phyloP scores from a whole-genome alignment of 179 eudicot species.

The Camellia oleifera region DNA sequence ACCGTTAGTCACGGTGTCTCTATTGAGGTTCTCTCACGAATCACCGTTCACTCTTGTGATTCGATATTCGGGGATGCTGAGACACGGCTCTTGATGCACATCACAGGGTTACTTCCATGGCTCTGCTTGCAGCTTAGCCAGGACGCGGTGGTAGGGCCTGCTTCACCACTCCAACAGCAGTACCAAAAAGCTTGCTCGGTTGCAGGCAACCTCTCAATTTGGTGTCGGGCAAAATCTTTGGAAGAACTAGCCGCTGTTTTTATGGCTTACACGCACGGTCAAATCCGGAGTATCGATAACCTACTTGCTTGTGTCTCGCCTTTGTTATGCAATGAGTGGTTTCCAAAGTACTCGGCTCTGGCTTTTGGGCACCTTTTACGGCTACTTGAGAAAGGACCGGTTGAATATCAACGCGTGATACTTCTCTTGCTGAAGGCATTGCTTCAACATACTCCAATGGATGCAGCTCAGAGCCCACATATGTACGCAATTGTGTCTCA shows the following conservation, averaged over 20 bases:
- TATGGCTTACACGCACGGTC: conserved; percentile 75
- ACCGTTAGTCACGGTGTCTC: conserved; percentile 87
- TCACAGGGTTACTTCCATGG: conserved; percentile 95
- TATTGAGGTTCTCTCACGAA: conserved; percentile 88
- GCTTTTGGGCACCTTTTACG: conserved; percentile 88
- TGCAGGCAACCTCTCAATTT: conserved; percentile 73
- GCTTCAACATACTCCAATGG: conserved; percentile 96
- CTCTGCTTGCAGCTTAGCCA: conserved; percentile 85
- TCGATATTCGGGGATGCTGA: conserved; percentile 92
- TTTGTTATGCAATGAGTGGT: conserved; percentile 85
- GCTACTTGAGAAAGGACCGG: conserved; percentile 86
- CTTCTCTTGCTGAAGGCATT: conserved; percentile 87
- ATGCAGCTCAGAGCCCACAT: conserved; percentile 98
- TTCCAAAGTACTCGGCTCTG: conserved; percentile 89
- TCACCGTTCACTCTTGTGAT: conserved; percentile 87
- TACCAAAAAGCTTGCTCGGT: conserved; percentile 88
- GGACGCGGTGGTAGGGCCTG: conserved; percentile 49
- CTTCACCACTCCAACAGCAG: conserved; percentile 72
- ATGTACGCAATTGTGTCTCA: conserved; percentile 98
- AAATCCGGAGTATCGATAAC: conserved; percentile 71
- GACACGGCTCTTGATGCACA: conserved; percentile 93
- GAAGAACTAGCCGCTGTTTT: conserved; percentile 85
- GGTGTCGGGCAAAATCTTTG: conserved; percentile 84
- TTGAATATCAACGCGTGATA: conserved; percentile 85
- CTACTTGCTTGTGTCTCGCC: conserved; percentile 90